Evolutionary conservation across 2,329 filamentous ascomycete species (phyloP), one percentile per base, ranked within the genome.

Genomic region (Penicillium oxalicum): DNA sequence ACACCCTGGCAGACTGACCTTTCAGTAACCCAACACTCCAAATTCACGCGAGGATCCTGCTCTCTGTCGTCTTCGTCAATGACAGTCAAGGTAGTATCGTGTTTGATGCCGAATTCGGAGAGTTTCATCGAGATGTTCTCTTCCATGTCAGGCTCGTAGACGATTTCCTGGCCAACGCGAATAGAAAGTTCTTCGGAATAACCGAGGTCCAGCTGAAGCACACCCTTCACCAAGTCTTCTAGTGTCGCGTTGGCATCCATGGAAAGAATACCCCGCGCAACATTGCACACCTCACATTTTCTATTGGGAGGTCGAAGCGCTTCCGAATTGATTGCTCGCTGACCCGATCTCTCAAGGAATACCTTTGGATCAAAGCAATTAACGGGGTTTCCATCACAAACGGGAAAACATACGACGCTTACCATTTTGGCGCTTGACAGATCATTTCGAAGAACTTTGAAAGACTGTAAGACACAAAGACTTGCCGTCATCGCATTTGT

Each of bases 401-500:
- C 9, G 45, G 34, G 24, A 24, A 12, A 36, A 55, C 18, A 58
- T 1, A 34, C 1, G 12, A 7, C 57, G 69, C 40, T 54, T 67
- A 84, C 84, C 78, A 93, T 91, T 66, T 86, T 91, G 0, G 85
- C 83, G 58, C 83, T 80, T 32, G 77, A 72, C 50, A 84, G 85
- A 42, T 91, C 81, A 18, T 82, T 80, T 62, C 78, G 84, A 49
- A 98, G 73, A 25, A 97, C 85, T 68, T 96, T 97, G 76, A 94
- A 93, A 0, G 91, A 85, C 67, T 97, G 86, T 26, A 98, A 74
- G 5, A 97, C 90, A 63, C 91, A 97, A 8, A 98, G 78, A 9
- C 89, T 87, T 12, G 93, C 93, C 1, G 93, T 91, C 67, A 97
- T 95, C 12, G 93, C 93, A 67, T 98, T 98, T 0, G 93, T 97